Conservation (phyloP, 192 early-diverging fungal species). For the Funneliformis mosseae region DNA sequence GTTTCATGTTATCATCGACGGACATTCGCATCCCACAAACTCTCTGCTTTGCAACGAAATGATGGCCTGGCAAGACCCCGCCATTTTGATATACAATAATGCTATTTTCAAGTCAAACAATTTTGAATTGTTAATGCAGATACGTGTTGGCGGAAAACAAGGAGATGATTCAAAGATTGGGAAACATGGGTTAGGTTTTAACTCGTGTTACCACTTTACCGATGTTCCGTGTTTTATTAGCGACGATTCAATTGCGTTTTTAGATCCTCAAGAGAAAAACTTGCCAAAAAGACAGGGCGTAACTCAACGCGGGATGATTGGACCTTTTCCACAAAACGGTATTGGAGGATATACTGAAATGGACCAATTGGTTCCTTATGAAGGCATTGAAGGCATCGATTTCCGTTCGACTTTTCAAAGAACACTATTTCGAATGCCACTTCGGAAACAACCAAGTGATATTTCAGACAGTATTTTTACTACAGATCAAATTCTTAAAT, state of each 20-base stretch:
- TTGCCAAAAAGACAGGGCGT: neutral
- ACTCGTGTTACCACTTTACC: slow-evolving; percentile 35
- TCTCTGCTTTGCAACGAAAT: slow-evolving; percentile 9
- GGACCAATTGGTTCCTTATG: slow-evolving; percentile 33
- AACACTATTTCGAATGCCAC: slow-evolving; percentile 36
- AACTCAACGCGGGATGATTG: neutral
- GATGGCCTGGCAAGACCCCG: slow-evolving; percentile 38
- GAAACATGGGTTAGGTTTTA: slow-evolving; percentile 29
- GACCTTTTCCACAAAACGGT: slow-evolving; percentile 3
- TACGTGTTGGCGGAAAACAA: slow-evolving; percentile 35
- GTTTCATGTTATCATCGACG: slow-evolving; percentile 31
- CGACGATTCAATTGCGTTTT: slow-evolving; percentile 18
- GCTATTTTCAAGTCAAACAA: slow-evolving; percentile 24
- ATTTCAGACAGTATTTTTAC: slow-evolving; percentile 2
- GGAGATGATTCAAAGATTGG: neutral
- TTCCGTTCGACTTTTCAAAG: slow-evolving; percentile 29
- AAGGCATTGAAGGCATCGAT: slow-evolving; percentile 27
- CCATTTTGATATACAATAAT: slow-evolving; percentile 37
- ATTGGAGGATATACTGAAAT: neutral
- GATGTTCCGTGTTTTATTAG: slow-evolving; percentile 38
- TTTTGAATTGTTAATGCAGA: slow-evolving; percentile 27
- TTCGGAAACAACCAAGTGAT: slow-evolving; percentile 2
- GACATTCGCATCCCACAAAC: neutral
- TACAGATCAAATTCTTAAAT: neutral
- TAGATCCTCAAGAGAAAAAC: slow-evolving; percentile 34